phyloP scores from a whole-genome alignment of 2,329 filamentous ascomycete species.

The Paraphaeosphaeria minitans region DNA sequence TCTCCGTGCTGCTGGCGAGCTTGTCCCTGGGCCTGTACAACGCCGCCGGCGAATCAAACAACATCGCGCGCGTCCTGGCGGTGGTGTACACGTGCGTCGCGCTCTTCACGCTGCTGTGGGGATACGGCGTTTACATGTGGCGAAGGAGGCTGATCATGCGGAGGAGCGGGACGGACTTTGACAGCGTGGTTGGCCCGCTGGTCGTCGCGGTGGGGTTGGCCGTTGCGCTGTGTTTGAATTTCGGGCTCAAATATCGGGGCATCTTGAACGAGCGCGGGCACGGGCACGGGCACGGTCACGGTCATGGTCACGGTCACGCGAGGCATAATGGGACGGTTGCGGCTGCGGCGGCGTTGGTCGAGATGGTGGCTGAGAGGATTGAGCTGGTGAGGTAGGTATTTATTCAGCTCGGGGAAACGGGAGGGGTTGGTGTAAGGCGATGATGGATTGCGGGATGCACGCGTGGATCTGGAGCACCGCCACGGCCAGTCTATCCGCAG shows the following conservation, averaged over 20 bases:
- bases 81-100: conserved; percentile 82
- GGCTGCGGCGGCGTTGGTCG: conserved; percentile 6
- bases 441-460: no score
- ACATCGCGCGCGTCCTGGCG: conserved; percentile 78
- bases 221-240: conserved; percentile 81
- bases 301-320: conserved; percentile 2
- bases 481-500: no score
- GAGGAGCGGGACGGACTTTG: conserved; percentile 89
- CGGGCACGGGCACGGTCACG: no score
- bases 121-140: conserved; percentile 79
- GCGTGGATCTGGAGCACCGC: no score
- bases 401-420: background rate
- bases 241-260: conserved; percentile 69
- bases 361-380: conserved; percentile 8
- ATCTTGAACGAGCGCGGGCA: conserved; percentile 10
- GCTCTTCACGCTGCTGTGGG: conserved; percentile 83
- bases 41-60: conserved; percentile 75
- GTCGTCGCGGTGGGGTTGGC: conserved; percentile 81
- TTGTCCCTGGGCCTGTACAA: conserved; percentile 87
- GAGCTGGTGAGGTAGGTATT: conserved; percentile 15
- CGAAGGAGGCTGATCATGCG: conserved; percentile 79
- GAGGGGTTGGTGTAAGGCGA: background rate
- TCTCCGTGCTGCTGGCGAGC: conserved; percentile 83
- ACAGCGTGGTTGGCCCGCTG: conserved; percentile 83
- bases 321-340: conserved; percentile 10